Percentiles rank a stretch among this genome's conserved stretches.
Conservation (phyloP, 306 rosid species). For the Geum urbanum region DNA sequence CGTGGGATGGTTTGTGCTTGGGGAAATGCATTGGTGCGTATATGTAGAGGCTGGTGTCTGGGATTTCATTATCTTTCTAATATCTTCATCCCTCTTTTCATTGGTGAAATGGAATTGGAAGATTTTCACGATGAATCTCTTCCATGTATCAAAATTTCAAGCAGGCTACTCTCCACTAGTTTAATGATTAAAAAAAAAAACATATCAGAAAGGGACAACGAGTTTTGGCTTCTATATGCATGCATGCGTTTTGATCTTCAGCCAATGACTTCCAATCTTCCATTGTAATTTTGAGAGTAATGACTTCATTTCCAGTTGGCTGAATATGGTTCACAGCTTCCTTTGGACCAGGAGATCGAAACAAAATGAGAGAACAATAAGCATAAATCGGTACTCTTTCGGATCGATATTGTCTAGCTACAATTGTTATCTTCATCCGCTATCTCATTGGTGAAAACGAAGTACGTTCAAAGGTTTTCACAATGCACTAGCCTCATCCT, state of each 20-base stretch:
- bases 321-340: not conserved
- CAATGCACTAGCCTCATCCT: not conserved
- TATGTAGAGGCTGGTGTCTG: not conserved
- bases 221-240: not conserved
- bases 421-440: too few relatives aligned
- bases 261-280: not conserved
- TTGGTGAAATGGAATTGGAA: slow-evolving; percentile 17
- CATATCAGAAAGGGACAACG: not conserved
- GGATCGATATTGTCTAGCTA: too few relatives aligned
- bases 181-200: not conserved
- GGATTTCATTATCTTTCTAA: slow-evolving; percentile 14
- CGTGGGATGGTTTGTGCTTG: not conserved
- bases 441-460: not conserved
- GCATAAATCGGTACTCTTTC: too few relatives aligned
- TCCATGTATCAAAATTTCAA: not conserved
- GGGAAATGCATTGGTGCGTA: not conserved
- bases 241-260: not conserved
- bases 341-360: not conserved
- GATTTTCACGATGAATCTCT: slow-evolving; percentile 9
- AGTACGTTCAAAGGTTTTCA: not conserved
- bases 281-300: not conserved
- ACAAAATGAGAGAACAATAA: not conserved
- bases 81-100: slow-evolving; percentile 24
- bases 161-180: not conserved
- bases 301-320: not conserved